Evolutionary conservation across 495 filamentous ascomycete genomes (phyloP).

Genomic region (Hypoxylon lenormandii): DNA sequence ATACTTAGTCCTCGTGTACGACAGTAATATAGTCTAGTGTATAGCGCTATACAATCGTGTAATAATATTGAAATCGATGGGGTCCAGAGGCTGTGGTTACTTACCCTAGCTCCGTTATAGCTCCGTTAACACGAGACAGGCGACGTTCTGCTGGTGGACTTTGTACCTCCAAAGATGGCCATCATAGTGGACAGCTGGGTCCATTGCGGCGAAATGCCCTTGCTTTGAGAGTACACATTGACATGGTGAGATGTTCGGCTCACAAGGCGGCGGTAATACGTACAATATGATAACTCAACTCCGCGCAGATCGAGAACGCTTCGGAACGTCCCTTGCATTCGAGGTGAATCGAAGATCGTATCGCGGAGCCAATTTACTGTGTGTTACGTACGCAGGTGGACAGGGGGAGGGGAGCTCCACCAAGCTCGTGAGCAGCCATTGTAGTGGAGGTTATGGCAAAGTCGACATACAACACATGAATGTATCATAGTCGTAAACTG

Average conservation of each 20-base stretch:
- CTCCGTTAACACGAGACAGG: conserved; percentile 36
- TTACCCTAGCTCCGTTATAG: neutral
- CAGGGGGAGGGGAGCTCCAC: conserved; percentile 4
- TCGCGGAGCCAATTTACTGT: conserved; percentile 30
- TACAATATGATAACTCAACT: conserved; percentile 19
- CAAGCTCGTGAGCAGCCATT: conserved; percentile 14
- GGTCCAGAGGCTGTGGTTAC: conserved; percentile 20
- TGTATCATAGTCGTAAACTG: conserved; percentile 3
- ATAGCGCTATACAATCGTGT: conserved; percentile 32
- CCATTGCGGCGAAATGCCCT: conserved; percentile 6
- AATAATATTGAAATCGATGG: conserved; percentile 15
- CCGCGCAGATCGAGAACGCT: conserved; percentile 49
- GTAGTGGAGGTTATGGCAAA: too few relatives aligned
- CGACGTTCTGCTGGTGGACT: conserved; percentile 34
- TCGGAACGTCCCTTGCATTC: conserved; percentile 42
- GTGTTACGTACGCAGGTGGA: conserved; percentile 28
- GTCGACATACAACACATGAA: neutral
- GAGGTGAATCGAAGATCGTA: conserved; percentile 21
- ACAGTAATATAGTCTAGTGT: conserved; percentile 1
- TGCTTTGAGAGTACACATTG: neutral
- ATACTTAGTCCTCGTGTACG: conserved; percentile 13
- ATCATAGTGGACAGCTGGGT: neutral
- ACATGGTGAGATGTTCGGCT: neutral
- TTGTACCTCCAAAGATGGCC: neutral
- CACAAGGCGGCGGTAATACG: neutral